Conservation (phyloP, 139 green algal genomes). For the Zygnema cylindricum region DNA sequence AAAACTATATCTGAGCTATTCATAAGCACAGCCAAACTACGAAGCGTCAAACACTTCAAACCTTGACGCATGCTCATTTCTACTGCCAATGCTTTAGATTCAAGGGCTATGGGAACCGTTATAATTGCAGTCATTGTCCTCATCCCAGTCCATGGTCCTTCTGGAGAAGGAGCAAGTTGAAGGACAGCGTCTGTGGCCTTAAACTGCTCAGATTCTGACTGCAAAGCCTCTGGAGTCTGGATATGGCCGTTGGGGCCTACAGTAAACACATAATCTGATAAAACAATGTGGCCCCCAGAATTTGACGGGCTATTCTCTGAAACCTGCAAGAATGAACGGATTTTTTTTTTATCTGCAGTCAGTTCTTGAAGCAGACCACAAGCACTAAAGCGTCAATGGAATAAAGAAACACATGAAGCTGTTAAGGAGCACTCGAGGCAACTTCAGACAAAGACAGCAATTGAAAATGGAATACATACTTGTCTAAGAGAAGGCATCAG, state of each 20-base stretch:
- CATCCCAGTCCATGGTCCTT: slow-evolving; percentile 40
- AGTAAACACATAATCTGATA: slow-evolving; percentile 17
- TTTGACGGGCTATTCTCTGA: background rate
- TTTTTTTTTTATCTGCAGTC: too few relatives aligned
- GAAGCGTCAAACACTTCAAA: slow-evolving; percentile 71
- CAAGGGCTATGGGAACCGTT: slow-evolving; percentile 18
- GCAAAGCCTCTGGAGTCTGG: slow-evolving; percentile 4
- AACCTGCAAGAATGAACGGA: slow-evolving; percentile 20
- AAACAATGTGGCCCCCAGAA: background rate
- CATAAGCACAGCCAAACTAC: slow-evolving; percentile 73
- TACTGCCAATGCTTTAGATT: slow-evolving; percentile 39
- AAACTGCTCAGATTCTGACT: background rate
- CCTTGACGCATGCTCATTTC: slow-evolving; percentile 62
- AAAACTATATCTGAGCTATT: slow-evolving; percentile 76
- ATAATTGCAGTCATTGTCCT: slow-evolving; percentile 17
- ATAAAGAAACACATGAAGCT: too few relatives aligned
- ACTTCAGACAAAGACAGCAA: too few relatives aligned
- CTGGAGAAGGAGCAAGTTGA: slow-evolving; percentile 64
- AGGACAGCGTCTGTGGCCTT: slow-evolving; percentile 37
- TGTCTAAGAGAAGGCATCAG: slow-evolving; percentile 5
- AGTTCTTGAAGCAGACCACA: too few relatives aligned
- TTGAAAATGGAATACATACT: too few relatives aligned
- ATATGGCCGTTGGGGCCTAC: slow-evolving; percentile 13
- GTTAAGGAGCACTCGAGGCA: too few relatives aligned
- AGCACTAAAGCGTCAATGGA: too few relatives aligned